Evolutionary conservation across 2,329 filamentous ascomycete genomes (phyloP).

Genomic region (Myriosclerotinia curreyana): DNA sequence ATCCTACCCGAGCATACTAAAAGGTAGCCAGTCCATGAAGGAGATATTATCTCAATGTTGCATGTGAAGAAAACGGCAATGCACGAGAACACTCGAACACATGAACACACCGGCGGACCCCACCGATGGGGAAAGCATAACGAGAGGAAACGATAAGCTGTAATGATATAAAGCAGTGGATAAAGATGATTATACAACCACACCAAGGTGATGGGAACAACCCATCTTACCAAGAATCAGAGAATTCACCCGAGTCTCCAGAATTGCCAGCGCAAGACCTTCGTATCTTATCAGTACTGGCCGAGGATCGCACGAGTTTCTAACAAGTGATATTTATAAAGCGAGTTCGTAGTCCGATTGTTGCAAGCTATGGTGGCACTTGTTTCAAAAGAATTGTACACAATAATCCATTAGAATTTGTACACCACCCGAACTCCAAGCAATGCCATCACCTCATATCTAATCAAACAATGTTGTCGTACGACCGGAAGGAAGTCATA

Average conservation of each 20-base stretch:
- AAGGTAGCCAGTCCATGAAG: background rate
- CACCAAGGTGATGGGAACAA: background rate
- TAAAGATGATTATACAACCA: conserved; percentile 14
- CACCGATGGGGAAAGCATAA: background rate
- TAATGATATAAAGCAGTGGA: conserved; percentile 4
- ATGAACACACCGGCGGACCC: background rate
- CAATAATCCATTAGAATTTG: conserved; percentile 29
- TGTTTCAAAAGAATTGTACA: conserved; percentile 27
- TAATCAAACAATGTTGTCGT: conserved; percentile 34
- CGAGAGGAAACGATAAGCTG: conserved; percentile 1
- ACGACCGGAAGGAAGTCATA: conserved; percentile 9
- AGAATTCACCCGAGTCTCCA: background rate
- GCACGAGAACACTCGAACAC: background rate
- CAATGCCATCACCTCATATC: conserved; percentile 34
- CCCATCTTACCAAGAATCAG: background rate
- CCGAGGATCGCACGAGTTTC: background rate
- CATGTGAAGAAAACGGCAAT: conserved; percentile 1
- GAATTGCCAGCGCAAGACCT: background rate
- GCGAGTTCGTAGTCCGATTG: background rate
- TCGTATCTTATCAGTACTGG: background rate
- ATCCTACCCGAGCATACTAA: background rate
- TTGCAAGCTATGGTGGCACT: conserved; percentile 5
- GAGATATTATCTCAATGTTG: background rate
- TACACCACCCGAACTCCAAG: conserved; percentile 37
- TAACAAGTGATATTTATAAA: background rate